A percentile compares a stretch with the other conserved stretches of the same genome.
phyloP scores from a whole-genome alignment of 371 early-diverging fungal genomes.

The Mortierella polycephala region DNA sequence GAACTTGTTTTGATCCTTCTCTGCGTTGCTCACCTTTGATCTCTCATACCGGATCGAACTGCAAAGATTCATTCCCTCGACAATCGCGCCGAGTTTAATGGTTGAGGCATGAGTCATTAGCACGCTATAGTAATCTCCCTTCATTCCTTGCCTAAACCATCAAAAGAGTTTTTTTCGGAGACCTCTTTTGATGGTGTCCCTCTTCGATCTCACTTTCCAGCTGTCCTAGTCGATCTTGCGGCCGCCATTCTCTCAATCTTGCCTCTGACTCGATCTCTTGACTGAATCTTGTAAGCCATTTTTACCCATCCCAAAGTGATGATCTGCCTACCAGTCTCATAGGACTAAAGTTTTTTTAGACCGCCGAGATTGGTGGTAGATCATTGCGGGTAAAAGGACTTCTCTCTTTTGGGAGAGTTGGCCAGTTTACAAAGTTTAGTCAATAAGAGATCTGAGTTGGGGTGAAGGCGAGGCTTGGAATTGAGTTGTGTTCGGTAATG shows the following conservation, averaged over 20 bases:
- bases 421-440: background rate
- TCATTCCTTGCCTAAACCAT: slow-evolving; percentile 42
- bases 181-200: slow-evolving; percentile 11
- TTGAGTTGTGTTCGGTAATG: slow-evolving; percentile 39
- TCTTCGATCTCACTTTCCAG: slow-evolving; percentile 34
- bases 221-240: slow-evolving; percentile 39
- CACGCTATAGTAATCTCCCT: slow-evolving; percentile 52
- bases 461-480: slow-evolving; percentile 6
- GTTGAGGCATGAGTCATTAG: slow-evolving; percentile 52
- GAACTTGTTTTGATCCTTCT: slow-evolving; percentile 27
- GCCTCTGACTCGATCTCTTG: background rate
- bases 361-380: slow-evolving; percentile 18
- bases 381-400: slow-evolving; percentile 7
- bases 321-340: slow-evolving; percentile 2
- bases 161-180: background rate
- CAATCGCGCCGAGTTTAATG: slow-evolving; percentile 56
- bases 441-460: background rate
- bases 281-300: background rate
- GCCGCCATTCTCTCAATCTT: slow-evolving; percentile 10
- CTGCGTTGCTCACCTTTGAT: slow-evolving; percentile 53
- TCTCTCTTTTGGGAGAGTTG: background rate
- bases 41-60: slow-evolving; percentile 22
- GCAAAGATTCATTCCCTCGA: slow-evolving; percentile 28
- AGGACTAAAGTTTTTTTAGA: slow-evolving; percentile 32
- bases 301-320: slow-evolving; percentile 11